These are phyloP conservation scores for Scheffersomyces titani DNA, from an alignment of 1,139 yeast genomes.

Conservation along the genomic window DNA sequence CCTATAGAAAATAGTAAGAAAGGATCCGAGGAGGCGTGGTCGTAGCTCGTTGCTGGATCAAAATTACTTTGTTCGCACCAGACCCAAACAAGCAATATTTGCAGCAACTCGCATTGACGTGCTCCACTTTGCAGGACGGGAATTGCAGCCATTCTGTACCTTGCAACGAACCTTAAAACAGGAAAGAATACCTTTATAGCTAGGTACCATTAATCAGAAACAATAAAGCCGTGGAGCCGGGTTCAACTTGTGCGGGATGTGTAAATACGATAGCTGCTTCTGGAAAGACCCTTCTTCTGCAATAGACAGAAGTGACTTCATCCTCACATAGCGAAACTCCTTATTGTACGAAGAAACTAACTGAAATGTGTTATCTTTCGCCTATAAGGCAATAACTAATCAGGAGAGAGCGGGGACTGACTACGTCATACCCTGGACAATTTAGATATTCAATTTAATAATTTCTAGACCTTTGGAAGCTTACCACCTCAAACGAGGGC, in stretches of 20 bases:
- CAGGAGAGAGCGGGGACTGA: not conserved
- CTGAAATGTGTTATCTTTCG: not conserved
- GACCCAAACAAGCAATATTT: not conserved
- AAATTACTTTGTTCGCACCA: not conserved
- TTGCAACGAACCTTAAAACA: not conserved
- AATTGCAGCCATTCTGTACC: not conserved
- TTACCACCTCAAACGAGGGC: not conserved
- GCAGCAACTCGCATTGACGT: not conserved
- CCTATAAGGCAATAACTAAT: too few species aligned
- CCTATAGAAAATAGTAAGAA: not conserved
- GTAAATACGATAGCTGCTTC: not conserved
- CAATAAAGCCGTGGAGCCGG: not conserved
- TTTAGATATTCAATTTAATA: too few species aligned
- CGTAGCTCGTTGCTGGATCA: not conserved
- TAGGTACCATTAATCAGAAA: not conserved
- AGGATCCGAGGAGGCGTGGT: not conserved
- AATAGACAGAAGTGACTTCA: not conserved
- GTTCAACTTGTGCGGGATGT: not conserved
- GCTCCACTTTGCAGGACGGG: not conserved
- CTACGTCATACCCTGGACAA: not conserved
- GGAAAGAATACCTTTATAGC: not conserved
- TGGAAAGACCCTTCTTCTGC: not conserved
- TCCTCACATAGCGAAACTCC: not conserved
- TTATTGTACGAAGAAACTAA: not conserved
- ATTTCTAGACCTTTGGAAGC: not conserved